phyloP scores from a whole-genome alignment of 768 basidiomycete genomes.

The Leucogyrophana mollusca region DNA sequence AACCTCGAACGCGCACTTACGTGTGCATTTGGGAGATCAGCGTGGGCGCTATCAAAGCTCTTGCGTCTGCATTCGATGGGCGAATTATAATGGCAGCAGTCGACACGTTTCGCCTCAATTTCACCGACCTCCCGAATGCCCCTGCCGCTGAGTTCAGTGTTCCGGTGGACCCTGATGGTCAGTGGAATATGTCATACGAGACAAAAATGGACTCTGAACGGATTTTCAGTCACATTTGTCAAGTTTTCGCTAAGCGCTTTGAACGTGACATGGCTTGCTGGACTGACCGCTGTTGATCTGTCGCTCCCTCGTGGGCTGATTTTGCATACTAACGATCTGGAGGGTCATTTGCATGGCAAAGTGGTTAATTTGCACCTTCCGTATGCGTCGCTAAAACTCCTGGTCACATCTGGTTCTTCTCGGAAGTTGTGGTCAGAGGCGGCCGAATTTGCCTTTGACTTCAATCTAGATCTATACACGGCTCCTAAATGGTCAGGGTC shows the following conservation, averaged over 20 bases:
- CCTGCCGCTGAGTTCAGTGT: conserved; percentile 69
- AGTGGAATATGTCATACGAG: conserved; percentile 17
- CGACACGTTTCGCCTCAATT: conserved; percentile 66
- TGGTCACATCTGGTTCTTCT: conserved; percentile 42
- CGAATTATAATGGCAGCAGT: conserved; percentile 50
- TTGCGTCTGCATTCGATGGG: conserved; percentile 54
- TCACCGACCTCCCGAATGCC: conserved; percentile 73
- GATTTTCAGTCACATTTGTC: conserved; percentile 73
- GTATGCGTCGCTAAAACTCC: conserved; percentile 42
- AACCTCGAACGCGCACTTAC: conserved; percentile 81
- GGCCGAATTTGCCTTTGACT: conserved; percentile 49
- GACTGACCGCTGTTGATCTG: conserved; percentile 52
- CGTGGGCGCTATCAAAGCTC: conserved; percentile 61
- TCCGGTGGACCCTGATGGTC: conserved; percentile 76
- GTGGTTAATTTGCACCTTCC: conserved; percentile 62
- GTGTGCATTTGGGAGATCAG: conserved; percentile 91
- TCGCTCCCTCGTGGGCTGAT: conserved; percentile 57
- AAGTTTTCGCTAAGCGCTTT: conserved; percentile 59
- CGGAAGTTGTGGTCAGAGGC: conserved; percentile 67
- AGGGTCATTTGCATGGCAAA: conserved; percentile 64
- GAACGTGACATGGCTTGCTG: conserved; percentile 56
- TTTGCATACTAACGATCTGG: conserved; percentile 74
- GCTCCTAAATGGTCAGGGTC: conserved; percentile 51
- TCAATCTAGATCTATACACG: conserved; percentile 67
- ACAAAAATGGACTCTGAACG: conserved; percentile 3